phyloP scores from a whole-genome alignment of 169 alveolate species.

The Cryptosporidium sp. region DNA sequence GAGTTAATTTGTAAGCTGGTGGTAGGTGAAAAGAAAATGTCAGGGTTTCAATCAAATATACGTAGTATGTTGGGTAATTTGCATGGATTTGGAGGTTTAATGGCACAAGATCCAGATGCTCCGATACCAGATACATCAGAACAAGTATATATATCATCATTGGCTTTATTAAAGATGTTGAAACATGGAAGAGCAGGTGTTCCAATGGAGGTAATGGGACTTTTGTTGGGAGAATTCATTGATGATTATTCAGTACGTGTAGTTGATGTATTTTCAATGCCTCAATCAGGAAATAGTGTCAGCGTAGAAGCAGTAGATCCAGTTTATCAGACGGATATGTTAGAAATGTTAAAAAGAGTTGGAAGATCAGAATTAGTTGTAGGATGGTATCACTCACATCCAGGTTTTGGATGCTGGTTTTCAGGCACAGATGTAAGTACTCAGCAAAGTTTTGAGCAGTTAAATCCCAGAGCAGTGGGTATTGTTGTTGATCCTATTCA shows the following conservation, averaged over 20 bases:
- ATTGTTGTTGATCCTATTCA: slow-evolving; percentile 99
- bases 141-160: slow-evolving; percentile 96
- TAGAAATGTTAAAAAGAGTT: slow-evolving; percentile 97
- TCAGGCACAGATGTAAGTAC: slow-evolving; percentile 98
- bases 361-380: slow-evolving; percentile 93
- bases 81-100: slow-evolving; percentile 73
- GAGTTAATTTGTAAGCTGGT: not conserved
- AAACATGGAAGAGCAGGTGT: slow-evolving; percentile 99
- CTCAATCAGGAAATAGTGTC: slow-evolving; percentile 98
- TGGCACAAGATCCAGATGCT: slow-evolving; percentile 75
- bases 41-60: slow-evolving; percentile 58
- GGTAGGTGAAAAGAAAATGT: slow-evolving; percentile 8
- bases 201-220: slow-evolving; percentile 99
- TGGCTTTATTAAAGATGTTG: slow-evolving; percentile 97
- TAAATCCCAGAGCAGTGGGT: slow-evolving; percentile 98
- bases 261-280: slow-evolving; percentile 99
- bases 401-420: slow-evolving; percentile 99
- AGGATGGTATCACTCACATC: slow-evolving; percentile 99
- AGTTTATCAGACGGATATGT: slow-evolving; percentile 98
- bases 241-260: slow-evolving; percentile 99
- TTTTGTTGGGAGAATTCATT: slow-evolving; percentile 98
- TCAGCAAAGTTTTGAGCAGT: slow-evolving; percentile 98
- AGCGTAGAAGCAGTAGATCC: slow-evolving; percentile 99
- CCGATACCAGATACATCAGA: slow-evolving; percentile 91
- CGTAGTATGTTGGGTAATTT: slow-evolving; percentile 73